Percentiles rank a stretch among this genome's conserved stretches.
phyloP scores from a whole-genome alignment of 805 yeast genomes.

The Saccharomycodes ludwigii region DNA sequence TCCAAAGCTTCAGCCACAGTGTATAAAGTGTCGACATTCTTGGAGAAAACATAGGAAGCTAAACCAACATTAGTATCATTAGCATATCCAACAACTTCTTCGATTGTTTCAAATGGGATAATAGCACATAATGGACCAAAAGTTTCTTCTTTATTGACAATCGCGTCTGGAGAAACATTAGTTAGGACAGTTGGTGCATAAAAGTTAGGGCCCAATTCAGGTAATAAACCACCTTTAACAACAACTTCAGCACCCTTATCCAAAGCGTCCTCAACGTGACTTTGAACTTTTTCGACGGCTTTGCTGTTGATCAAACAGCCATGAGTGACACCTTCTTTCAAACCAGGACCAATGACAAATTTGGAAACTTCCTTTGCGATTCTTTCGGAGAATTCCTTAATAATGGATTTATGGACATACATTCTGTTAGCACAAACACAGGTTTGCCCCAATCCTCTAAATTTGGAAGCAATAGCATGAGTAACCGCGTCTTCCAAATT shows the following conservation, averaged over 20 bases:
- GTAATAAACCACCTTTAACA: conserved; percentile 39
- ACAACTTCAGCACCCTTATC: conserved; percentile 41
- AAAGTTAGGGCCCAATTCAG: conserved; percentile 37
- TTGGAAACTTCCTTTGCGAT: conserved; percentile 32
- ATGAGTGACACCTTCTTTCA: conserved; percentile 38
- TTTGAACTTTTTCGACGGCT: conserved; percentile 41
- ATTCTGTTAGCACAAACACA: conserved; percentile 54
- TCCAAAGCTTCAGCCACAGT: conserved; percentile 45
- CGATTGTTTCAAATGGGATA: conserved; percentile 38
- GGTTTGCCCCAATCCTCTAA: conserved; percentile 53
- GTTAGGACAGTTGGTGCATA: conserved; percentile 43
- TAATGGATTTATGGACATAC: conserved; percentile 39
- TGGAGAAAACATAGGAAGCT: conserved; percentile 47
- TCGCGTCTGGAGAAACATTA: conserved; percentile 38
- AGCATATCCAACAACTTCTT: conserved; percentile 41
- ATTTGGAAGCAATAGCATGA: conserved; percentile 40
- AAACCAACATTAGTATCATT: conserved; percentile 46
- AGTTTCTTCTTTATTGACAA: conserved; percentile 44
- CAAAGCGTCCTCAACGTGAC: conserved; percentile 42
- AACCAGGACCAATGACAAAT: conserved; percentile 46
- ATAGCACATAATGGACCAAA: conserved; percentile 57
- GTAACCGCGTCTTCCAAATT: conserved; percentile 39
- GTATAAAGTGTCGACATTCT: conserved; percentile 37
- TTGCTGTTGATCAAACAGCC: conserved; percentile 43
- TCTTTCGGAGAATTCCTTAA: conserved; percentile 34